Evolutionary conservation across 2,329 filamentous ascomycete species (phyloP), one percentile per base, ranked within the genome.

Genomic region (Fonsecaea pedrosoi): DNA sequence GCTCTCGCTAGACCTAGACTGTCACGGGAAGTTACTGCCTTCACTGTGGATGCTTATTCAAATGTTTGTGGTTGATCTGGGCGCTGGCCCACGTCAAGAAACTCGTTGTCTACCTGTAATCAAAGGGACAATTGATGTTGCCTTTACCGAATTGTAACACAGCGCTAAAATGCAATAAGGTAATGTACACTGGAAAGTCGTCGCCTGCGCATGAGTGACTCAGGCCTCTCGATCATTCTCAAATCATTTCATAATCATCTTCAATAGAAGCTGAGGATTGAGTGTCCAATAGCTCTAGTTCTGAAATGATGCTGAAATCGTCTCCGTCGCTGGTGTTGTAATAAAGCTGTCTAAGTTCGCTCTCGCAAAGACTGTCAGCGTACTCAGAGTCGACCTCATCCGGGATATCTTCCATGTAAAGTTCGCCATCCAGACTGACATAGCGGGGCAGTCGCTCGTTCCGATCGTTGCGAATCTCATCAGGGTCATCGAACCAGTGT

Each of bases 231-330:
- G n/a, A 5, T n/a, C 37, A 13, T 40, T 18, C 4, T 45, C 40
- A 45, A 3, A 50, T 21, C 18, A 50, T 25, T n/a, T 50, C 45
- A 48, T 60, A 45, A 15, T 57, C 60, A 25, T 63, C 60, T 12
- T 56, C 60, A 4, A 55, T 48, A 8, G 60, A 63, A 8, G 12
- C 18, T 8, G 50, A 25, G n/a, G 60, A 57, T 21, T 57, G 3
- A 9, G 45, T 38, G 32, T 63, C 60, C 21, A 63, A 50, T 12
- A 10, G 7, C 25, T 63, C 60, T 4, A 37, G 60, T 25, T 63
- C 60, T 13, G 60, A 56, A 35, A 63, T 63, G 53, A 63, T 38
- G 38, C 32, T 57, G 53, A 63, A 63, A 7, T 54, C 60, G 35
- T 45, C 34, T 25, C 25, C 57, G 18, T 45, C 57, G 21, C 25